phyloP scores from a whole-genome alignment of 2,329 filamentous ascomycete genomes.

The Aspergillus sp. region DNA sequence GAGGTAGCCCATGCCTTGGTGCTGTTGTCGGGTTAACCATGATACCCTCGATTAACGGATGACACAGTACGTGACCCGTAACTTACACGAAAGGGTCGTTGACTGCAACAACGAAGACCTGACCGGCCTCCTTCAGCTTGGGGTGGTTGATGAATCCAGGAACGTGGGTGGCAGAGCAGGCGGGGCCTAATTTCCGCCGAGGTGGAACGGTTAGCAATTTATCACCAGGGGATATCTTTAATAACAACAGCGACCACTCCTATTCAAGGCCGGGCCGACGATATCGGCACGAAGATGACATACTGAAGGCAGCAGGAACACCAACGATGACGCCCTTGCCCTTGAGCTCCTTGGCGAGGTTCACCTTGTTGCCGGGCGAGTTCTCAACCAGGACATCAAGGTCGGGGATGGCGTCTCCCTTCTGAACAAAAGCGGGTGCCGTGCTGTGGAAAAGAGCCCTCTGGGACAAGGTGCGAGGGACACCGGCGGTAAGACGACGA shows the following conservation, averaged over 20 bases:
- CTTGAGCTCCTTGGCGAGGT: constrained; percentile 74
- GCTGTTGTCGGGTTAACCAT: constrained; percentile 46
- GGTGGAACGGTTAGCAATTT: constrained; percentile 6
- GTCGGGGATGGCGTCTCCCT: constrained; percentile 76
- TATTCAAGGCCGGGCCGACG: background rate
- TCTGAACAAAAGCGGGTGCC: constrained; percentile 60
- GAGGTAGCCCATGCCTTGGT: constrained; percentile 86
- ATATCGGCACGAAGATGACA: constrained; percentile 25
- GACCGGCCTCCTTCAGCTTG: constrained; percentile 74
- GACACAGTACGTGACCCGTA: background rate
- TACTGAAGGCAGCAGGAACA: constrained; percentile 76
- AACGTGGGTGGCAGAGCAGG: constrained; percentile 71
- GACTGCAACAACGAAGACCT: constrained; percentile 86
- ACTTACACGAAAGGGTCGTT: constrained; percentile 93
- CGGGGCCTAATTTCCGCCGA: constrained; percentile 48
- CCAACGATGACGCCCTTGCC: constrained; percentile 81
- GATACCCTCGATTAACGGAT: background rate
- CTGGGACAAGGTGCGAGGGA: constrained; percentile 34
- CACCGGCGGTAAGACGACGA: constrained; percentile 36
- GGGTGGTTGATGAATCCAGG: constrained; percentile 83
- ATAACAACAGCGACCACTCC: too few species aligned
- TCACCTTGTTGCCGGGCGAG: constrained; percentile 90
- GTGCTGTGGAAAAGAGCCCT: constrained; percentile 43
- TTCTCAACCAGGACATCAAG: constrained; percentile 76
- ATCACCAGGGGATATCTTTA: background rate